Base-by-base conservation (phyloP, 805 yeast species). In the Cyberlindnera galapagoensis region DNA sequence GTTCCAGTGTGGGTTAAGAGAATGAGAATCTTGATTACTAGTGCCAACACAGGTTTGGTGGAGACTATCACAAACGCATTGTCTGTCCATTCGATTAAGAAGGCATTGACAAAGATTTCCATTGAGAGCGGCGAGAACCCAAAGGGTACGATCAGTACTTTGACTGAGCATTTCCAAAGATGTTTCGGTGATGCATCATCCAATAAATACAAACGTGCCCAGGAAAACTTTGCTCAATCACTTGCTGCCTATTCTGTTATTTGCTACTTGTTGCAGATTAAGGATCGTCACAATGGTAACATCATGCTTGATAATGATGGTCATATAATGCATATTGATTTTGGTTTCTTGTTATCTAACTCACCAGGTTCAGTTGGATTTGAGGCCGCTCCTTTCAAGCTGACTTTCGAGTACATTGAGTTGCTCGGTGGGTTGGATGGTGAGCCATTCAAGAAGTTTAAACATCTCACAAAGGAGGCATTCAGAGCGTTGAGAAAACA, bases 351-450 rank as follows among this genome's bases (percentile, higher is more conserved):
- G 54, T 65, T 90, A 3, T 85, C 96, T 0, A 90, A 92, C 52
- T 80, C 97, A 0, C 99, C 99, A 0, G 98, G 98, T 4, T 81
- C 95, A 30, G 87, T 92, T 35, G 96, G 97, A 0, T 88, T 92
- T 55, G 99, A 92, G 53, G 94, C 96, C 2, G 96, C 97, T 1
- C 97, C 98, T 1, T 92, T 92, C 67, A 92, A 92, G 54, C 65
- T 92, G 12, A 86, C 97, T 0, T 67, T 68, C 38, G 99, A 92
- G 49, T 92, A 92, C 47, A 75, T 90, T 15, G 97, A 88, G 20
- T 57, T 92, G 4, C 56, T 92, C 44, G 98, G 94, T 9, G 97
- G 97, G 0, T 34, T 67, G 0, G 78, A 74, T 3, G 73, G 86
- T 13, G 70, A 64, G 15, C 60, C 70, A 31, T 92, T 74, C 59